phyloP scores from a whole-genome alignment of 306 rosid species.

The Parietaria judaica region DNA sequence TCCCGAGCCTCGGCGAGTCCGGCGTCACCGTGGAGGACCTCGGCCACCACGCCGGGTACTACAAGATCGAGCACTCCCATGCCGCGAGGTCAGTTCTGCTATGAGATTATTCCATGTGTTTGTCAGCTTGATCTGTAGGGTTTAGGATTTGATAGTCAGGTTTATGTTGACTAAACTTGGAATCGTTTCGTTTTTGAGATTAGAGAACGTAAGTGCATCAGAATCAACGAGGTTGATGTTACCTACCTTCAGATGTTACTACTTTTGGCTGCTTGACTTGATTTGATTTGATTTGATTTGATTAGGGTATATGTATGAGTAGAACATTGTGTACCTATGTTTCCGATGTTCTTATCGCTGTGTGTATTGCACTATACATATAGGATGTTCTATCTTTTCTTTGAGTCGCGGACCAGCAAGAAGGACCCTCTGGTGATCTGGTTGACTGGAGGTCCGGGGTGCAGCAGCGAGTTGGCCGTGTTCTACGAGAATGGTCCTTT shows the following conservation, averaged over 20 bases:
- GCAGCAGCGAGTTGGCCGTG: constrained; percentile 95
- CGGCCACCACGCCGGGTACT: constrained; percentile 90
- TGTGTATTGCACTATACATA: constrained; percentile 8
- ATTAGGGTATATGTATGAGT: too few species aligned
- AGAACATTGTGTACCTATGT: background rate
- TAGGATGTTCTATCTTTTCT: constrained; percentile 96
- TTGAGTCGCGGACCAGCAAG: constrained; percentile 71
- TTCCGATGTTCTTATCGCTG: background rate
- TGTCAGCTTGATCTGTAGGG: background rate
- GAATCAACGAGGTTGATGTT: too few species aligned
- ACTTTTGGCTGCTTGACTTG: too few species aligned
- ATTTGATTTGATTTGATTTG: too few species aligned
- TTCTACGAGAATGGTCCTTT: constrained; percentile 96
- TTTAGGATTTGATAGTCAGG: background rate
- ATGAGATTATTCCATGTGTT: background rate
- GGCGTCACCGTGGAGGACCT: constrained; percentile 54
- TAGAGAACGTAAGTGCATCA: too few species aligned
- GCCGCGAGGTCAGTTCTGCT: constrained; percentile 47
- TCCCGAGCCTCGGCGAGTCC: constrained; percentile 45
- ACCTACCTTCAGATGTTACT: too few species aligned
- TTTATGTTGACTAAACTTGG: background rate
- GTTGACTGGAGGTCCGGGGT: constrained; percentile 99
- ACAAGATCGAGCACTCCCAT: constrained; percentile 65
- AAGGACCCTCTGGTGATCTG: constrained; percentile 90
- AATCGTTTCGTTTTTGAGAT: background rate